These are phyloP conservation scores for Cairneyella variabilis DNA, from an alignment of 495 filamentous ascomycete species.

Conservation along the genomic window DNA sequence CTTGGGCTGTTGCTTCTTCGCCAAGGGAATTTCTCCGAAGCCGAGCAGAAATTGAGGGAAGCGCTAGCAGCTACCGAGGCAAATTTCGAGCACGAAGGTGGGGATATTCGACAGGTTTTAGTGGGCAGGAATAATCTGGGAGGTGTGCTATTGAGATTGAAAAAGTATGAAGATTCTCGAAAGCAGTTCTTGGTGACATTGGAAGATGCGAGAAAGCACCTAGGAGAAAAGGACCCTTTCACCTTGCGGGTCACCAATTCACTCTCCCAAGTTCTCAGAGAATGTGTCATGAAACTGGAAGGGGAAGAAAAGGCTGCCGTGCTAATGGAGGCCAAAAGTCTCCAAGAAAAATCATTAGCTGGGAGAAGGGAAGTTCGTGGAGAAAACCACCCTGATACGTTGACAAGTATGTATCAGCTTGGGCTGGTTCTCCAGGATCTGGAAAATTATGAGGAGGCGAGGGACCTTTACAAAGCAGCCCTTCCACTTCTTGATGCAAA, in stretches of 20 bases:
- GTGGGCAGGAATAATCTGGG: background rate
- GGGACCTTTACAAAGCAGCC: background rate
- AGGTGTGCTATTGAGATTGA: background rate
- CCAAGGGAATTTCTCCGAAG: background rate
- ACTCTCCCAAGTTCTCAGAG: background rate
- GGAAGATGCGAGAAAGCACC: background rate
- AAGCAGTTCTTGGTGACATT: background rate
- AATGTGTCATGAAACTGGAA: background rate
- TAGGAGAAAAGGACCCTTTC: background rate
- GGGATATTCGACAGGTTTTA: conserved; percentile 9
- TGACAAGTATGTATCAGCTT: background rate
- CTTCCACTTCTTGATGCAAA: background rate
- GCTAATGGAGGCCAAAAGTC: background rate
- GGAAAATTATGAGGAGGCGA: no score
- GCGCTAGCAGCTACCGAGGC: conserved; percentile 19
- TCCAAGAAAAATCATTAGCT: background rate
- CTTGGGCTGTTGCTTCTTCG: background rate
- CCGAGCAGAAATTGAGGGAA: conserved; percentile 14
- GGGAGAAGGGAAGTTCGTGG: background rate
- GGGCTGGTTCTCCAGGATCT: background rate
- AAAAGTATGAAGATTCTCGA: background rate
- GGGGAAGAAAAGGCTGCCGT: background rate
- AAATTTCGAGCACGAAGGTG: conserved; percentile 21
- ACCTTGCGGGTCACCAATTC: background rate
- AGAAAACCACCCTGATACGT: background rate